Base-by-base conservation (phyloP, 2,329 filamentous ascomycete genomes). In the Daldinia eschscholtzii region DNA sequence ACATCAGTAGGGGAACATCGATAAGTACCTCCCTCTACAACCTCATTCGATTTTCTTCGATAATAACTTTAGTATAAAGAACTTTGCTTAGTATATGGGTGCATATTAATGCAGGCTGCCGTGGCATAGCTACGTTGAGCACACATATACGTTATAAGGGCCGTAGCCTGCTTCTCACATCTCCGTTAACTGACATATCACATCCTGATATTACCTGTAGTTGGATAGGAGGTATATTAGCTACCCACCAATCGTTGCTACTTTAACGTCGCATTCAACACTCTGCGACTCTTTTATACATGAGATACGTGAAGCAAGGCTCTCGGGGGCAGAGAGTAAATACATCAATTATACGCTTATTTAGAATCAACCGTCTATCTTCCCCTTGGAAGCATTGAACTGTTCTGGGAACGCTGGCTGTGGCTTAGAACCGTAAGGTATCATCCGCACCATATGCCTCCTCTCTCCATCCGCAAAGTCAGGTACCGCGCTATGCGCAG, bases 391-490 rank as follows among this genome's bases (percentile, higher is more conserved):
- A 35, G 20, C 26, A 6, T 18, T 9, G 37, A 48, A 50, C 42
- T 26, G 13, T 26, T 50, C 60, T 20, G 60, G 60, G 42, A 63
- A 63, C 33, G 68, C 60, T 1, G 68, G 68, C 41, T 60, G 50
- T 1, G 69, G 69, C 53, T 67, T 66, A 13, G 56, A 44, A 4
- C 56, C 69, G 3, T 62, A 62, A 12, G 69, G 60, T 30, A 59
- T 65, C 18, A 72, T 55, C 9, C 70, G 57, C n/a, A 72, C 56
- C 59, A 55, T 48, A 42, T 73, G 71, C 18, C 71, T 44, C n/a
- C 68, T 33, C 20, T 73, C 66, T 1, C 69, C 68, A 23, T 48
- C 71, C 10, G 61, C 46, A 33, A 64, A 73, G 33, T 73, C 71
- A 12, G 57, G 57, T 3, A 57, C 57, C n/a, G 56, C 52, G n/a